Percentiles rank a stretch among this genome's conserved stretches.
Evolutionary conservation across 2,329 filamentous ascomycete genomes (phyloP).

Genomic region (Zymoseptoria ardabiliae): DNA sequence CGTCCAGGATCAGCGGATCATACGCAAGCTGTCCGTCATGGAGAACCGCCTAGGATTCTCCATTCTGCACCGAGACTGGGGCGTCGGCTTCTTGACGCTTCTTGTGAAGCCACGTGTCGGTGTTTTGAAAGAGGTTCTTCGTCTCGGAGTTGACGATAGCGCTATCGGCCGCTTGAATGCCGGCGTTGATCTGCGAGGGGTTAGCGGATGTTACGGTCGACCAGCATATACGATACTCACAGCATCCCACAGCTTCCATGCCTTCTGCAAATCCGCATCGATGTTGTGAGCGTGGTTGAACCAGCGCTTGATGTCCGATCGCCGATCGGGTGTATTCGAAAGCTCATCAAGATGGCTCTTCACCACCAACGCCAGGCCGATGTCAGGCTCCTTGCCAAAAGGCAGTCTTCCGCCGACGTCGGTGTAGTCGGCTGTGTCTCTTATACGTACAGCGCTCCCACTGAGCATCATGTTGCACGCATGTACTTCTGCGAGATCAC

Average conservation of each 20-base stretch:
- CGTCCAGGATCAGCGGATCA: not conserved
- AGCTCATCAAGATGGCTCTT: constrained; percentile 74
- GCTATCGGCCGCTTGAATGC: constrained; percentile 48
- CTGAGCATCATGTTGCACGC: constrained; percentile 73
- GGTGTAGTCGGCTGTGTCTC: constrained; percentile 44
- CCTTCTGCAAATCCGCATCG: constrained; percentile 49
- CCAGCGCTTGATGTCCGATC: constrained; percentile 49
- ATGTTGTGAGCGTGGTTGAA: constrained; percentile 56
- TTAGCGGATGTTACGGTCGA: constrained; percentile 6
- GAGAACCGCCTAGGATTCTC: constrained; percentile 5
- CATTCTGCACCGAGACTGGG: not conserved
- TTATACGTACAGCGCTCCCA: constrained; percentile 62
- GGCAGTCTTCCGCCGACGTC: constrained; percentile 64
- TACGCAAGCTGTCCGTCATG: not conserved
- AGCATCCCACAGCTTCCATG: constrained; percentile 59
- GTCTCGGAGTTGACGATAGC: constrained; percentile 38
- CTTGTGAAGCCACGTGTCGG: constrained; percentile 50
- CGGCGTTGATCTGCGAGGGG: constrained; percentile 46
- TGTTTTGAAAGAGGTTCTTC: constrained; percentile 50
- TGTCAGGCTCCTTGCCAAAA: constrained; percentile 63
- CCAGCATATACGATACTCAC: constrained; percentile 35
- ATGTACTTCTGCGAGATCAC: constrained; percentile 78
- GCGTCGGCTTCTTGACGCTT: constrained; percentile 11
- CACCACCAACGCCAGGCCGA: constrained; percentile 69
- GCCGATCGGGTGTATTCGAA: constrained; percentile 45